Base-by-base conservation (phyloP, 345 rosid species). In the Excoecaria agallocha region DNA sequence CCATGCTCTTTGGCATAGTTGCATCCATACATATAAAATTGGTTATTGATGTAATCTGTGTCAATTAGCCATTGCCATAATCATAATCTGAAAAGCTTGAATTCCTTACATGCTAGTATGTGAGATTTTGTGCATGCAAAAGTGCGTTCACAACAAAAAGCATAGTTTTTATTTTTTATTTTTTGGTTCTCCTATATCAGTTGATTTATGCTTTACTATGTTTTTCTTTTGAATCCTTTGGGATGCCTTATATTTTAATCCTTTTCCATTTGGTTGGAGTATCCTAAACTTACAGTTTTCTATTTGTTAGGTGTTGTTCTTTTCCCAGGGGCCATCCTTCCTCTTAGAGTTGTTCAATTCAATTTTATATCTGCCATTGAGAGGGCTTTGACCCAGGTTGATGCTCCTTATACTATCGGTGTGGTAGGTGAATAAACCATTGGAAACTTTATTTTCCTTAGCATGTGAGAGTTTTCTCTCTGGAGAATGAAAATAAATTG, bases 261-360 rank as follows among this genome's bases (percentile, higher is more conserved):
- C 22, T 10, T 66, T 13, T 62, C 5, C 54, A 12, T 37, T 76
- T 65, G 67, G 57, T 51, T 13, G 22, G 48, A 10, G 38, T 43
- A 57, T 45, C 24, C 67, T 45, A 49, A 1, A 50, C 35, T 62
- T 63, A 57, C 46, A 69, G 61, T 79, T 82, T 71, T 60, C 57
- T 78, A 56, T 79, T 64, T 77, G 68, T 49, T 81, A 95, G 98
- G 99, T 78, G 97, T 90, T 50, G 99, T 95, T 78, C 88, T 95
- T 66, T 95, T 93, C 84, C 99, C 98, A 2, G 99, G 87, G 84
- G 92, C 99, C 15, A 90, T 89, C 48, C 97, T 95, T 63, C 99
- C 99, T n/a, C 87, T 95, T 41, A 87, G 97, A 75, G 90, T 95
- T 76, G 62, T 89, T 79, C 89, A 89, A 76, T 80, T 90, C 58